Base-by-base conservation (phyloP, 2,329 filamentous ascomycete species). In the Cladophialophora immunda region DNA sequence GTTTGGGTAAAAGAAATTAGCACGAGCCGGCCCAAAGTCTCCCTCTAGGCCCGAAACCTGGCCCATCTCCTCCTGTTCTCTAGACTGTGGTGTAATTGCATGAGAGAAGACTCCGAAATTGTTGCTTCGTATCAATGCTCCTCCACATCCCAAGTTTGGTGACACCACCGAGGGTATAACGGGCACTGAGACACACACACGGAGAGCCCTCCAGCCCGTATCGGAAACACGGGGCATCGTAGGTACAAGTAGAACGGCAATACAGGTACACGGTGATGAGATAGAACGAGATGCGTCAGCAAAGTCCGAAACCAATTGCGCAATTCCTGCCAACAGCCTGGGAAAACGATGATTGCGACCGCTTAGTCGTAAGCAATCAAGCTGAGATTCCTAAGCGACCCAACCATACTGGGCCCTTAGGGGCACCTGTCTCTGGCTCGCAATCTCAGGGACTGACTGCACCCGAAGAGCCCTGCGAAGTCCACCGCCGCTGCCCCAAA, bases 371-470 rank as follows among this genome's bases (percentile, higher is more conserved):
- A 50, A 50, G 19, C 8, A 50, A 25, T 4, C 45, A 25, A 50
- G 45, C 19, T 50, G 45, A 50, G 19, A 50, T 25, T 19, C 45
- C 22, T 50, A 50, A 50, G 45, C 45, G 45, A 50, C 22, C 45
- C 45, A 50, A 50, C 45, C 45, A 50, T 50, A 45, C 4, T 15
- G 19, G 9, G 38, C 17, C 17, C 38, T 7, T 45, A 6, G 8
- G 11, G 45, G 22, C 45, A 50, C 11, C 19, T 15, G 45, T 11
- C 4, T 19, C 45, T 5, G 2, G 9, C 19, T 17, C 19, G 22
- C 9, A 50, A 50, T 50, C 22, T 50, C 45, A 50, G 19, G 45
- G 19, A 50, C 22, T 50, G 38, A 41, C 4, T 4, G 45, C 13
- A 22, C 45, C 45, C 22, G 11, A 11, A 50, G 8, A 25, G 45